These are phyloP conservation scores for Parsonsia alboflavescens DNA, from an alignment of 257 asterid genomes.

Conservation along the genomic window DNA sequence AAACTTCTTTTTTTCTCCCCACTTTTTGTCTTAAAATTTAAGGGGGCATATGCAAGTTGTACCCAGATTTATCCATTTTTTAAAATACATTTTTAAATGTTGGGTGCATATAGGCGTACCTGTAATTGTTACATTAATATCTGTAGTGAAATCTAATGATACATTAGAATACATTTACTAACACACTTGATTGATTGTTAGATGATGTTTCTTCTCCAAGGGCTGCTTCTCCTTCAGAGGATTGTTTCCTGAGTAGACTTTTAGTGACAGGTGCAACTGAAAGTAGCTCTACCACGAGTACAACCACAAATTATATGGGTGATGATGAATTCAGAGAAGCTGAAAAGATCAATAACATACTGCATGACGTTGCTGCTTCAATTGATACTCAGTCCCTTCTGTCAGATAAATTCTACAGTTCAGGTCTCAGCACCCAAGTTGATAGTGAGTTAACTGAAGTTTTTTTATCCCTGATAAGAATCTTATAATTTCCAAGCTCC, in stretches of 20 bases:
- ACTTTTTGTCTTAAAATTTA: too few species aligned
- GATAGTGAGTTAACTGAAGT: constrained; percentile 46
- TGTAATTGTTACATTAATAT: not conserved
- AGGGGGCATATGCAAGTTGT: too few species aligned
- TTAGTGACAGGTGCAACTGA: constrained; percentile 76
- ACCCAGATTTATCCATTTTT: too few species aligned
- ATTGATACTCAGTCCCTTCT: constrained; percentile 45
- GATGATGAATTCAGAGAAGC: constrained; percentile 38
- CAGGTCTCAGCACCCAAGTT: constrained; percentile 43
- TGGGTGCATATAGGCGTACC: too few species aligned
- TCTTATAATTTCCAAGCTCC: not conserved
- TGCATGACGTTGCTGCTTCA: constrained; percentile 41
- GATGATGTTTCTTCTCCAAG: constrained; percentile 18
- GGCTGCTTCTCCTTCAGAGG: constrained; percentile 36
- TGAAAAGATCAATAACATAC: constrained; percentile 37
- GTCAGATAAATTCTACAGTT: constrained; percentile 43
- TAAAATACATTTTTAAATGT: too few species aligned
- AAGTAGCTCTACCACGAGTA: constrained; percentile 47
- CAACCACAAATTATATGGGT: constrained; percentile 26
- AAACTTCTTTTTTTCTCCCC: too few species aligned
- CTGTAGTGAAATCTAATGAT: not conserved
- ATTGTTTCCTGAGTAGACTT: constrained; percentile 60
- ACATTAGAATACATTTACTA: not conserved
- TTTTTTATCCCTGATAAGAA: not conserved
- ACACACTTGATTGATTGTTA: not conserved